Percentiles rank a stretch among this genome's conserved stretches.
phyloP scores from a whole-genome alignment of 1,139 yeast species.

The Geotrichum australiense region DNA sequence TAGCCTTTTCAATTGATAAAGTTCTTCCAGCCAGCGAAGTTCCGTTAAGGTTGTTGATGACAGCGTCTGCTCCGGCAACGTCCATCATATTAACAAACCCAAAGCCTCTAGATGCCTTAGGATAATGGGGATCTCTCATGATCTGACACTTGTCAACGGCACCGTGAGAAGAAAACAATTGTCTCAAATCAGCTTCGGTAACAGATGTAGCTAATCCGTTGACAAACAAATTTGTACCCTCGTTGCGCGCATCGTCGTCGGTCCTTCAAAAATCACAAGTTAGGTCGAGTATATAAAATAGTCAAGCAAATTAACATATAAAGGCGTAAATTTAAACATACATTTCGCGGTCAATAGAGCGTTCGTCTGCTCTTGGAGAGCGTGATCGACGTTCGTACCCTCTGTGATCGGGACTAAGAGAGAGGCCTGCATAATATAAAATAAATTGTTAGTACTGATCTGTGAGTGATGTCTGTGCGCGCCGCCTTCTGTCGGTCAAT shows the following conservation, averaged over 20 bases:
- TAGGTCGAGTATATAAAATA: background rate
- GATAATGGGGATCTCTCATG: slow-evolving; percentile 37
- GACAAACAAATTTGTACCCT: slow-evolving; percentile 37
- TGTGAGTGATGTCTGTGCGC: no score
- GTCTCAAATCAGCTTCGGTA: slow-evolving; percentile 31
- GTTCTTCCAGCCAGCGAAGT: slow-evolving; percentile 31
- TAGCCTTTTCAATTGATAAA: slow-evolving; percentile 34
- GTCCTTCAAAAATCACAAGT: slow-evolving; percentile 6
- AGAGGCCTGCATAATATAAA: no score
- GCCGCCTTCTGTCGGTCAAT: no score
- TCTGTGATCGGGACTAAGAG: slow-evolving; percentile 20
- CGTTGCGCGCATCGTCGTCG: slow-evolving; percentile 29
- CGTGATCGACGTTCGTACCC: slow-evolving; percentile 25
- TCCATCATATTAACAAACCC: slow-evolving; percentile 36
- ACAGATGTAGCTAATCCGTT: slow-evolving; percentile 34
- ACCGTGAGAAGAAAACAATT: slow-evolving; percentile 33
- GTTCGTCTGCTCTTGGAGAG: slow-evolving; percentile 25
- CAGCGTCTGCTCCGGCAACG: slow-evolving; percentile 32
- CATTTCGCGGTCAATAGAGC: slow-evolving; percentile 17
- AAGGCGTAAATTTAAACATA: background rate
- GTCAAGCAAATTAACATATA: background rate
- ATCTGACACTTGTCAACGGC: slow-evolving; percentile 34
- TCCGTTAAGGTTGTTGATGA: slow-evolving; percentile 32
- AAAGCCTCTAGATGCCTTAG: slow-evolving; percentile 36
- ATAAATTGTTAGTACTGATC: no score